phyloP scores from a whole-genome alignment of 225 moss, liverwort and hornwort species.

The Climacium dendroides region DNA sequence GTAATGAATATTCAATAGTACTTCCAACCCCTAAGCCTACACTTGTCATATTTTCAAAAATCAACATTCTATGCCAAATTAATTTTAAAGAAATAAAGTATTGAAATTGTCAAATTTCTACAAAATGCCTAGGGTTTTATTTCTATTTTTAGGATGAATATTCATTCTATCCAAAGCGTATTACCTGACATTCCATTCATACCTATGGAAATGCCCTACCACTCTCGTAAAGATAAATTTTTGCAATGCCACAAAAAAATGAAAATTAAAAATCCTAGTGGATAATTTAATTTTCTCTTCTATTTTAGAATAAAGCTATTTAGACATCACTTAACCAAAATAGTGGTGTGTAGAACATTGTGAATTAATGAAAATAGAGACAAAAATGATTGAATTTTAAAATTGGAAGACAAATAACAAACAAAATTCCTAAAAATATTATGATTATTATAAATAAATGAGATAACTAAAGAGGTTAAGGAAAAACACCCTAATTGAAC shows the following conservation, averaged over 20 bases:
- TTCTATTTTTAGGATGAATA: too few species aligned
- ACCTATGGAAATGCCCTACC: background rate
- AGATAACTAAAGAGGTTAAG: background rate
- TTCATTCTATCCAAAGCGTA: background rate
- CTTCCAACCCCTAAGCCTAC: too few species aligned
- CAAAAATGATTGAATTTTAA: background rate
- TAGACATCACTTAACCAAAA: background rate
- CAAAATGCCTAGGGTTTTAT: too few species aligned
- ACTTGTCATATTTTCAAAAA: too few species aligned
- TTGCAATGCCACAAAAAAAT: background rate
- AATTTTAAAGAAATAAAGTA: too few species aligned
- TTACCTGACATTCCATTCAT: background rate
- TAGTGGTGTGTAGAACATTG: background rate
- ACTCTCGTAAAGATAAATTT: background rate
- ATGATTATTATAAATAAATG: background rate
- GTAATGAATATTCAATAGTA: too few species aligned
- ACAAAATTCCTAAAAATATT: background rate
- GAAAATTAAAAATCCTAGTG: background rate
- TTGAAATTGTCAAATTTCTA: too few species aligned
- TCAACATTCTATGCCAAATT: too few species aligned
- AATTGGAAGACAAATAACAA: rapidly evolving
- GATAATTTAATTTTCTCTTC: rapidly evolving
- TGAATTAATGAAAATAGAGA: background rate
- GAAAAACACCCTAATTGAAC: background rate
- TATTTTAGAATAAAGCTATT: background rate